A percentile compares a stretch with the other conserved stretches of the same genome.
These are phyloP conservation scores for Cercis canadensis DNA, from an alignment of 306 rosid species.

Conservation along the genomic window DNA sequence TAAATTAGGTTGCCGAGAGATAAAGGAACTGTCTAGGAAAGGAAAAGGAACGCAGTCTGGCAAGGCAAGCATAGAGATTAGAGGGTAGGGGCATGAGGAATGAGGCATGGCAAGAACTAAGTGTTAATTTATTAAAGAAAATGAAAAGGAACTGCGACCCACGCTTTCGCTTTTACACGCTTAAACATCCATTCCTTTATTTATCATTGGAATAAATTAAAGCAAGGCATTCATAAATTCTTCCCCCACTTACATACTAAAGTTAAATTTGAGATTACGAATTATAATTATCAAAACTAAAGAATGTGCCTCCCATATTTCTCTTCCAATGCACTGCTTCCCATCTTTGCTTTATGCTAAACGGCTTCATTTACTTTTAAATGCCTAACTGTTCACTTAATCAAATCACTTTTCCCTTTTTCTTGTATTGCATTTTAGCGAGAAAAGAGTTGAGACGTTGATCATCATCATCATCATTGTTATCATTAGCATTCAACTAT, in stretches of 20 bases:
- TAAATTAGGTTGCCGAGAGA: constrained; percentile 76
- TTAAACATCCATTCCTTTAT: constrained; percentile 17
- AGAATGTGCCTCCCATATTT: too few relatives aligned
- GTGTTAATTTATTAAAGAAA: constrained; percentile 12
- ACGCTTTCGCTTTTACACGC: constrained; percentile 43
- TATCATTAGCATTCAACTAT: too few relatives aligned
- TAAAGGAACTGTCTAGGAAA: constrained; percentile 61
- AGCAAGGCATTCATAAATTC: constrained; percentile 45
- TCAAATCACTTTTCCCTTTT: too few relatives aligned
- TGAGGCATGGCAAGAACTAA: constrained; percentile 39
- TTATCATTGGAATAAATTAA: constrained; percentile 42
- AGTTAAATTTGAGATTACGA: not conserved
- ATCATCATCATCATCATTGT: too few relatives aligned
- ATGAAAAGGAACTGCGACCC: constrained; percentile 32
- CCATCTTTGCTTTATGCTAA: constrained; percentile 25
- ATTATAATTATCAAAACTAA: not conserved
- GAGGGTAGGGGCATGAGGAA: too few relatives aligned
- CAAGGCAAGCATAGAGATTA: constrained; percentile 49
- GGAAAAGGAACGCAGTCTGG: constrained; percentile 54
- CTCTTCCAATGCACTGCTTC: not conserved
- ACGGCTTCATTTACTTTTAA: constrained; percentile 17
- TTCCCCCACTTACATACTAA: constrained; percentile 18
- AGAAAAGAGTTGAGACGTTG: too few relatives aligned
- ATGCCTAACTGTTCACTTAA: too few relatives aligned
- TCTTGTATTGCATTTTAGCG: too few relatives aligned